A percentile compares a stretch with the other conserved stretches of the same genome.
These are phyloP conservation scores for Penicillium subrubescens DNA, from an alignment of 495 filamentous ascomycete species.

Conservation along the genomic window DNA sequence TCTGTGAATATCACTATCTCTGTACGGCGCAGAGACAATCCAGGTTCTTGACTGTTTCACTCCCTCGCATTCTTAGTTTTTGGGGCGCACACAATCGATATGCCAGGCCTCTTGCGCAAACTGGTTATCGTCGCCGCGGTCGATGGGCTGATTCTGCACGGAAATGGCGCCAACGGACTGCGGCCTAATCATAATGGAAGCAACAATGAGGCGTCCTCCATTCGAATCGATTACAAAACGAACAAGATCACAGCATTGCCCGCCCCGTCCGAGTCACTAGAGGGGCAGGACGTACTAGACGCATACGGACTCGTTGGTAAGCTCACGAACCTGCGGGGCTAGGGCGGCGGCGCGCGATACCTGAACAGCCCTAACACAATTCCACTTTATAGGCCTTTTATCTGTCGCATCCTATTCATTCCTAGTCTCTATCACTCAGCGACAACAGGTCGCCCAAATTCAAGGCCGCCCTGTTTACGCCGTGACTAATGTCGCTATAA, in stretches of 20 bases:
- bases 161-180: conserved; percentile 51
- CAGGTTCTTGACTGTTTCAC: background rate
- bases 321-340: conserved; percentile 18
- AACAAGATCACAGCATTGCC: conserved; percentile 53
- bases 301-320: conserved; percentile 84
- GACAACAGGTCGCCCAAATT: conserved; percentile 86
- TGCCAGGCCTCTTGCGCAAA: conserved; percentile 79
- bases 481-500: conserved; percentile 82
- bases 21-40: background rate
- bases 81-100: conserved; percentile 30
- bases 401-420: conserved; percentile 75
- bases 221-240: conserved; percentile 77
- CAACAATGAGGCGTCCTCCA: conserved; percentile 44
- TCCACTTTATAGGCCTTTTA: conserved; percentile 58
- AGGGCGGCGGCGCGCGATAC: background rate
- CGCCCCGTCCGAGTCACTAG: conserved; percentile 38
- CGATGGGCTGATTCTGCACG: conserved; percentile 85
- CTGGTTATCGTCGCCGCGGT: conserved; percentile 78
- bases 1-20: background rate
- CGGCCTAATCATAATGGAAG: conserved; percentile 38
- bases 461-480: conserved; percentile 80
- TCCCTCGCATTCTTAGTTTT: conserved; percentile 1
- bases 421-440: conserved; percentile 78
- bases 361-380: background rate
- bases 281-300: conserved; percentile 59